Conservation (phyloP, 208 protist species). For the Blechomonas ayalai region DNA sequence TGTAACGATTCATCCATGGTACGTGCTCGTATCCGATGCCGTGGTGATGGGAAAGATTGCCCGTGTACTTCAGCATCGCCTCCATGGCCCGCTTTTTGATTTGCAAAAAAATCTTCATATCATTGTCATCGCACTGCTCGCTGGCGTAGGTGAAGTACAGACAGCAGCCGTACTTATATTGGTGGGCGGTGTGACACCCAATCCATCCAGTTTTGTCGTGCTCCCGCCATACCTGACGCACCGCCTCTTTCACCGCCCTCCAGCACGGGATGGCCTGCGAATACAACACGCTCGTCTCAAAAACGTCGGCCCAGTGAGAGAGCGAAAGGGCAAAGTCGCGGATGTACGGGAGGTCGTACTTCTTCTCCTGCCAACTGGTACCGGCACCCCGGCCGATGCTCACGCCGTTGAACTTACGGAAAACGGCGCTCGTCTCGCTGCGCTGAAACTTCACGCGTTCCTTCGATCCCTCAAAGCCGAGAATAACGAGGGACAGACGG, state of each 20-base stretch:
- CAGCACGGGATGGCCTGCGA: constrained; percentile 82
- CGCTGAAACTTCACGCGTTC: constrained; percentile 61
- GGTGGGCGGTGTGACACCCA: constrained; percentile 89
- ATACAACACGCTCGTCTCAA: constrained; percentile 89
- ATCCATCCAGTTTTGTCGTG: constrained; percentile 80
- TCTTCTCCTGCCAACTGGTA: constrained; percentile 88
- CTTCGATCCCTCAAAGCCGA: constrained; percentile 83
- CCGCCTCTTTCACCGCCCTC: constrained; percentile 85
- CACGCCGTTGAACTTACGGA: constrained; percentile 52
- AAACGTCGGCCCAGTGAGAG: constrained; percentile 86
- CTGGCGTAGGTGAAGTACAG: constrained; percentile 91
- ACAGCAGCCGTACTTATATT: constrained; percentile 89
- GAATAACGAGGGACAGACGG: constrained; percentile 69
- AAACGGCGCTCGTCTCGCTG: constrained; percentile 41
- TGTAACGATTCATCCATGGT: constrained; percentile 86
- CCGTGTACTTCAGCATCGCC: constrained; percentile 76
- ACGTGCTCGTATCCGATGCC: constrained; percentile 92
- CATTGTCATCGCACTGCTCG: constrained; percentile 73
- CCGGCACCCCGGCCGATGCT: constrained; percentile 58
- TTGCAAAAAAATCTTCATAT: constrained; percentile 84
- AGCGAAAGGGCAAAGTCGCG: constrained; percentile 82
- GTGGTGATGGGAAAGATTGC: constrained; percentile 89
- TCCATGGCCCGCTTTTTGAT: constrained; percentile 86
- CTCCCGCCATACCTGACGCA: constrained; percentile 73
- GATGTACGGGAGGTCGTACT: constrained; percentile 91